These are phyloP conservation scores for Simplicillium sp. DNA, from an alignment of 2,329 filamentous ascomycete species.

Conservation along the genomic window DNA sequence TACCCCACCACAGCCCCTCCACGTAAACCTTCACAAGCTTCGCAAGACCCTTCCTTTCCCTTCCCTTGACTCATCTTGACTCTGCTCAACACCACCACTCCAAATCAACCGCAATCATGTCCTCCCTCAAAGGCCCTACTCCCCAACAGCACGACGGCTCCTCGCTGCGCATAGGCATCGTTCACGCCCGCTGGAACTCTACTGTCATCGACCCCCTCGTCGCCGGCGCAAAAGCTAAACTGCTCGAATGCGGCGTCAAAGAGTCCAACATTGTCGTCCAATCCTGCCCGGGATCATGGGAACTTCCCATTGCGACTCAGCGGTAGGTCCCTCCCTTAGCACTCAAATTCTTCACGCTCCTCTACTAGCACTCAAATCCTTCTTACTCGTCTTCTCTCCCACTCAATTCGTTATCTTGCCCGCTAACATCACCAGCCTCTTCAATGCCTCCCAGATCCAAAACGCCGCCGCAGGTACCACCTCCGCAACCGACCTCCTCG, in stretches of 20 bases:
- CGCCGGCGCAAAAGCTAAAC: slow-evolving; percentile 66
- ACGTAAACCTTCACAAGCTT: neutral
- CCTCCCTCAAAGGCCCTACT: slow-evolving; percentile 46
- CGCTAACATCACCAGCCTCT: slow-evolving; percentile 66
- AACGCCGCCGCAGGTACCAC: slow-evolving; percentile 52
- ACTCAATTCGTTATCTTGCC: neutral
- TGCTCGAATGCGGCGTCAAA: slow-evolving; percentile 70
- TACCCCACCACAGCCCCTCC: neutral
- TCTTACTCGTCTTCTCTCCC: slow-evolving; percentile 9
- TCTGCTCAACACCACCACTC: too few species aligned
- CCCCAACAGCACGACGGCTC: slow-evolving; percentile 55
- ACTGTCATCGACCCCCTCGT: slow-evolving; percentile 81
- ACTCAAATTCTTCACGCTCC: slow-evolving; percentile 5
- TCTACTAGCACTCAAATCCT: slow-evolving; percentile 1
- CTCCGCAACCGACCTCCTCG: slow-evolving; percentile 69
- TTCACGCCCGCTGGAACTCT: slow-evolving; percentile 93
- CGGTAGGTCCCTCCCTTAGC: slow-evolving; percentile 40
- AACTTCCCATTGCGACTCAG: slow-evolving; percentile 85
- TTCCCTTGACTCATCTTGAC: too few species aligned
- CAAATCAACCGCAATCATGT: slow-evolving; percentile 15
- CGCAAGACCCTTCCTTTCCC: neutral
- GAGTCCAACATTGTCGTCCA: slow-evolving; percentile 83
- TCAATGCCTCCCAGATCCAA: slow-evolving; percentile 79
- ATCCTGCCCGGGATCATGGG: slow-evolving; percentile 88
- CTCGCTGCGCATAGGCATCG: slow-evolving; percentile 79